These are phyloP conservation scores for Fusarium sp. DNA, from an alignment of 2,329 filamentous ascomycete genomes.

Conservation along the genomic window DNA sequence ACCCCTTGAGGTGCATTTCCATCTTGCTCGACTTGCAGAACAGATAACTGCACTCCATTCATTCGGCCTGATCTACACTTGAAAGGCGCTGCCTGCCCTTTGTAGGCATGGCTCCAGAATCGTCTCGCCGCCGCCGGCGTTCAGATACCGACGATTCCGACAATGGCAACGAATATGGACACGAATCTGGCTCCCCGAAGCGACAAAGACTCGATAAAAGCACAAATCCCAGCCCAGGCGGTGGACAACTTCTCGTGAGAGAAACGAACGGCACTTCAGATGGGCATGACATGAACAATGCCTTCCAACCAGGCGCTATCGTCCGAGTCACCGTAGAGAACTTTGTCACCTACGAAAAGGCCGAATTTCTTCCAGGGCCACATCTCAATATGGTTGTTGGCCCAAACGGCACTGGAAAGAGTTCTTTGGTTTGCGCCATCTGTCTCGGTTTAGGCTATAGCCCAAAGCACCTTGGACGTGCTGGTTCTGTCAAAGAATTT, in stretches of 20 bases:
- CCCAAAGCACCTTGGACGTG: conserved; percentile 84
- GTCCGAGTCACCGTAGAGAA: conserved; percentile 86
- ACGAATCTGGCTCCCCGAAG: conserved; percentile 50
- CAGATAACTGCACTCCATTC: background rate
- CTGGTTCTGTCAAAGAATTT: conserved; percentile 86
- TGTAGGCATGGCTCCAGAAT: conserved; percentile 46
- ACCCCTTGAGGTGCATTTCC: background rate
- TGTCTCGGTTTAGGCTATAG: conserved; percentile 91
- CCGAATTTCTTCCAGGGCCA: conserved; percentile 90
- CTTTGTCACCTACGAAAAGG: conserved; percentile 94
- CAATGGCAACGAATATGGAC: conserved; percentile 47
- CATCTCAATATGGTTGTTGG: conserved; percentile 99
- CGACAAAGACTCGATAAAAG: conserved; percentile 51
- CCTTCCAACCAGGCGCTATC: conserved; percentile 82
- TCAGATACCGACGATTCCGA: conserved; percentile 56
- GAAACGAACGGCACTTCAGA: conserved; percentile 27
- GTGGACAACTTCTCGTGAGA: conserved; percentile 20
- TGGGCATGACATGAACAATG: conserved; percentile 41
- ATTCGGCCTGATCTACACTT: background rate
- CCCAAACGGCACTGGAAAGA: conserved; percentile 98
- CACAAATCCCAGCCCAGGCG: conserved; percentile 32
- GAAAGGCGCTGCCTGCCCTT: background rate
- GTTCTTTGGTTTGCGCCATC: conserved; percentile 95
- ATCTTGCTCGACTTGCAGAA: background rate
- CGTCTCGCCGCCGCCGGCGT: conserved; percentile 58